These are phyloP conservation scores for Candida nanaspora DNA, from an alignment of 805 yeast species.

Conservation along the genomic window DNA sequence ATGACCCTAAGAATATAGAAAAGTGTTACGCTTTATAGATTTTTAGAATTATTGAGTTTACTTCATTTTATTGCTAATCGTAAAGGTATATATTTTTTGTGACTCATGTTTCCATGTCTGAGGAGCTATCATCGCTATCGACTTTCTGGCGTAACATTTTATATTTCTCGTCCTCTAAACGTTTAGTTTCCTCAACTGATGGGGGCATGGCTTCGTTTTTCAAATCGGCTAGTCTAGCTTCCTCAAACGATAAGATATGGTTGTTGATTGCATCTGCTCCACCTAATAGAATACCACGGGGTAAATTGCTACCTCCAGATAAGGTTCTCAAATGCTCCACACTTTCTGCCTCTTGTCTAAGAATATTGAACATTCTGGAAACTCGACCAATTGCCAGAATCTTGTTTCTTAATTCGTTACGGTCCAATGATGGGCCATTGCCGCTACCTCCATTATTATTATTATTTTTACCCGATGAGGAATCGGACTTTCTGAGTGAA, in stretches of 20 bases:
- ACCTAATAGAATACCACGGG: conserved; percentile 79
- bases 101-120: not conserved
- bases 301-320: conserved; percentile 62
- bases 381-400: conserved; percentile 94
- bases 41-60: not conserved
- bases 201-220: conserved; percentile 88
- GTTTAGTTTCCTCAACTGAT: conserved; percentile 21
- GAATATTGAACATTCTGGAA: conserved; percentile 84
- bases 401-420: conserved; percentile 64
- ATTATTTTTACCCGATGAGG: not conserved
- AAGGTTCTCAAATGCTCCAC: conserved; percentile 74
- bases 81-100: not conserved
- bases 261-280: conserved; percentile 75
- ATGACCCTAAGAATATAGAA: conserved; percentile 34
- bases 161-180: conserved; percentile 6
- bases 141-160: conserved; percentile 4
- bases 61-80: no score
- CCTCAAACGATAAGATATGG: conserved; percentile 71
- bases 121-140: not conserved
- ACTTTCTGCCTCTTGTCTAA: conserved; percentile 83
- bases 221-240: conserved; percentile 73
- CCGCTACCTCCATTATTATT: not conserved
- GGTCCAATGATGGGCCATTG: conserved; percentile 17
- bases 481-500: not conserved
- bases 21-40: conserved; percentile 34